These are phyloP conservation scores for Kwoniella dendrophila DNA, from an alignment of 768 basidiomycete species.

Conservation along the genomic window DNA sequence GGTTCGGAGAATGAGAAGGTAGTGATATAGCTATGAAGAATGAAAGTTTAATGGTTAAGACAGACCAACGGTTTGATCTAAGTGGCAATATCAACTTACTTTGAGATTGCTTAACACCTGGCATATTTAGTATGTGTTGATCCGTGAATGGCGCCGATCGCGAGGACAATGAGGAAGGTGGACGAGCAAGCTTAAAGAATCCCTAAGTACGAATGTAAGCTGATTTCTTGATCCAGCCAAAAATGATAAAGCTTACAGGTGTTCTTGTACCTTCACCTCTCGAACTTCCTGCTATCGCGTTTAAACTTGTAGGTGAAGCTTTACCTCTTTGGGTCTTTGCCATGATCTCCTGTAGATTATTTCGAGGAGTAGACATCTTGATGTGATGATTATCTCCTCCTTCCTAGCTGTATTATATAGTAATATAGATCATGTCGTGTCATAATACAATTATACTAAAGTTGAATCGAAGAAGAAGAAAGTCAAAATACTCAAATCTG, in stretches of 20 bases:
- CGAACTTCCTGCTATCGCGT: conserved; percentile 8
- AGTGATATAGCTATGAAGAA: too few relatives aligned
- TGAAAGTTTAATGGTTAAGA: too few relatives aligned
- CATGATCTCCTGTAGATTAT: conserved; percentile 36
- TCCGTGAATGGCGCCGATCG: not conserved
- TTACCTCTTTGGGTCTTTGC: conserved; percentile 15
- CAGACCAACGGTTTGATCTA: not conserved
- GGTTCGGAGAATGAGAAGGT: not conserved
- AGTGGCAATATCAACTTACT: conserved; percentile 3
- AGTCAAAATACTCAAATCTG: not conserved
- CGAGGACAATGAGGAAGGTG: not conserved
- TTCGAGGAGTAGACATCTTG: conserved; percentile 29
- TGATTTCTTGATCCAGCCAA: not conserved
- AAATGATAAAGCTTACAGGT: conserved; percentile 4
- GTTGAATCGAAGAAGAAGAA: not conserved
- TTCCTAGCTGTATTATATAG: not conserved
- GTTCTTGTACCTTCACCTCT: not conserved
- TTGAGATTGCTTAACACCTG: not conserved
- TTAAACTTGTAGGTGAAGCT: conserved; percentile 3
- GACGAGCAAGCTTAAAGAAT: conserved; percentile 2
- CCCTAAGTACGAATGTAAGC: not conserved
- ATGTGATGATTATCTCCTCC: not conserved
- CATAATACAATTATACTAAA: too few relatives aligned
- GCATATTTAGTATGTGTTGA: not conserved
- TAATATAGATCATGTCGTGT: not conserved